Conservation (phyloP, 345 rosid species). For the Eucalyptus cloeziana region DNA sequence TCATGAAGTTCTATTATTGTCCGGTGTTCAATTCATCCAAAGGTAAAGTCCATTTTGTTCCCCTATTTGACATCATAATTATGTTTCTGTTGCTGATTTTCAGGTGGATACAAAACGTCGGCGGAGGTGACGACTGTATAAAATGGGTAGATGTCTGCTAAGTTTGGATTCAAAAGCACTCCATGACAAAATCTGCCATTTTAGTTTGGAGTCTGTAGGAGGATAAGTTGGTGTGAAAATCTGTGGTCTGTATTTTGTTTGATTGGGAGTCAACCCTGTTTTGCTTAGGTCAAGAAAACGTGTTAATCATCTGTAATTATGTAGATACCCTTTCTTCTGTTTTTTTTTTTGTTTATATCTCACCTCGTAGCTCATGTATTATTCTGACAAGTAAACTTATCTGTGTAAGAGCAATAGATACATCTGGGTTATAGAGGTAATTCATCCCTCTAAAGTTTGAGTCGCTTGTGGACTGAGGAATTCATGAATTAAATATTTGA, state of each 20-base stretch:
- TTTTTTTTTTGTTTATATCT: background rate
- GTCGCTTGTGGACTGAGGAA: background rate
- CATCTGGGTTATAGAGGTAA: background rate
- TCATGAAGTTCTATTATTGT: background rate
- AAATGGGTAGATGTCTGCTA: background rate
- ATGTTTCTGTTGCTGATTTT: background rate
- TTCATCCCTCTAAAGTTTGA: background rate
- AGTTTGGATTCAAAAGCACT: background rate
- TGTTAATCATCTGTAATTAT: background rate
- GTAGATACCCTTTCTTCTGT: background rate
- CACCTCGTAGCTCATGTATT: background rate
- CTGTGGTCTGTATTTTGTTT: background rate
- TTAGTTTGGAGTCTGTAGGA: background rate
- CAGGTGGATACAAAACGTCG: constrained; percentile 74
- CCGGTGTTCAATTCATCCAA: background rate
- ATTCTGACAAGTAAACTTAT: background rate
- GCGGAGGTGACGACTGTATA: constrained; percentile 16
- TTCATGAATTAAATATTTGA: background rate
- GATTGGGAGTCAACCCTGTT: background rate
- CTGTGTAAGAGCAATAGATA: background rate
- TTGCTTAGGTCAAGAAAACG: background rate
- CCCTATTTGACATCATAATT: background rate
- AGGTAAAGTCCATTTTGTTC: background rate
- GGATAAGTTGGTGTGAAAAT: background rate
- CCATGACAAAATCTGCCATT: background rate